Evolutionary conservation across 257 asterid species (phyloP), one percentile per base, ranked within the genome.

Genomic region (Penstemon eatonii): DNA sequence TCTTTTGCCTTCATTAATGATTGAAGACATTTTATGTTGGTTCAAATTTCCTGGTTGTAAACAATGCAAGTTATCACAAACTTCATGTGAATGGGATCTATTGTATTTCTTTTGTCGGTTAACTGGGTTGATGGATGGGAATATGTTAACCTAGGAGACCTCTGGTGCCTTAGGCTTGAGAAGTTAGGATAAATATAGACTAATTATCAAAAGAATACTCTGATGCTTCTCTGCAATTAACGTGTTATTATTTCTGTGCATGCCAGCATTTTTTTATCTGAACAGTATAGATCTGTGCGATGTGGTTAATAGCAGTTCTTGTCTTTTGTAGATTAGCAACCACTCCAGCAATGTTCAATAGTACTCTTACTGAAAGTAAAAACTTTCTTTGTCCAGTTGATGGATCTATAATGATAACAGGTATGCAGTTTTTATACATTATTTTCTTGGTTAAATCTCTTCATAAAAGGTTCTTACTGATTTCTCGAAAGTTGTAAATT

Each of bases 291-390:
- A 54, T 41, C 47, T 42, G 47, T 54, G 51, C 41, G 44, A 58
- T 72, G 57, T 77, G 79, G 76, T 76, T 53, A 45, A 66, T 66
- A 49, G 18, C 38, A 12, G 43, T 70, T 75, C 10, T 67, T 50
- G 49, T 68, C 66, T 64, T 42, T 54, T 74, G 77, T 80, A 94
- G 99, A 77, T 82, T 94, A 81, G 96, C 99, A 78, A 89, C 99
- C 76, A 94, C 99, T 25, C 99, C 99, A 19, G 99, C 99, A 13
- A 94, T 91, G 99, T 94, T 94, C 93, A 84, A 86, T 71, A 84
- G 90, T 84, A 82, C 95, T n/a, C 88, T 94, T 61, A 89, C 96
- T 69, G 79, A 75, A 75, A 83, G 72, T 60, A 90, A 83, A 73
- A 95, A 87, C 46, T 76, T 83, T 66, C 70, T 79, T 55, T 94